Percentiles rank a stretch among this genome's conserved stretches.
Conservation (phyloP, 257 asterid genomes). For the Solanum chiquidenum region DNA sequence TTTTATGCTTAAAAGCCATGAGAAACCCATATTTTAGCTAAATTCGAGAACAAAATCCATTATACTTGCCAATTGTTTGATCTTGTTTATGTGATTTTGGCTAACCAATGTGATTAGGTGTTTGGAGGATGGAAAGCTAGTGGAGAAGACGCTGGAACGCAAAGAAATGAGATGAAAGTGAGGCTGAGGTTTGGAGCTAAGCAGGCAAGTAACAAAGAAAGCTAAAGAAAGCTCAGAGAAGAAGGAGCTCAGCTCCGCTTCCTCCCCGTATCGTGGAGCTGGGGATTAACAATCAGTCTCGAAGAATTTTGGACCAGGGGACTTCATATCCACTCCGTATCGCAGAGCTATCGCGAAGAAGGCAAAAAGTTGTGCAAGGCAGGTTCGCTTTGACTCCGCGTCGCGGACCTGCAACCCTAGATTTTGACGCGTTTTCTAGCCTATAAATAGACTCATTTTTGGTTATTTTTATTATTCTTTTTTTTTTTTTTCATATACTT, state of each 20-base stretch:
- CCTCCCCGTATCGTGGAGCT: not conserved
- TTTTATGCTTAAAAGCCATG: not conserved
- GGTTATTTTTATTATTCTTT: not conserved
- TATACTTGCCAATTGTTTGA: not conserved
- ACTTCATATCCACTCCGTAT: not conserved
- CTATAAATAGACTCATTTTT: not conserved
- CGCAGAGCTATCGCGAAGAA: not conserved
- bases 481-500: not conserved
- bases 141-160: not conserved
- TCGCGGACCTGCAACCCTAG: not conserved
- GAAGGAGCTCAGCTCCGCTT: not conserved
- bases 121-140: not conserved
- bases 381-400: not conserved
- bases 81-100: not conserved
- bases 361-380: not conserved
- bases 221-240: not conserved
- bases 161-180: not conserved
- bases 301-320: not conserved
- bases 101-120: not conserved
- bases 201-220: not conserved
- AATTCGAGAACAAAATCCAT: not conserved
- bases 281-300: not conserved
- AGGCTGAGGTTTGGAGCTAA: not conserved
- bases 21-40: not conserved
- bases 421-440: not conserved